Evolutionary conservation across 768 basidiomycete species (phyloP).

Genomic region (Omphalotus guepiniiformis): DNA sequence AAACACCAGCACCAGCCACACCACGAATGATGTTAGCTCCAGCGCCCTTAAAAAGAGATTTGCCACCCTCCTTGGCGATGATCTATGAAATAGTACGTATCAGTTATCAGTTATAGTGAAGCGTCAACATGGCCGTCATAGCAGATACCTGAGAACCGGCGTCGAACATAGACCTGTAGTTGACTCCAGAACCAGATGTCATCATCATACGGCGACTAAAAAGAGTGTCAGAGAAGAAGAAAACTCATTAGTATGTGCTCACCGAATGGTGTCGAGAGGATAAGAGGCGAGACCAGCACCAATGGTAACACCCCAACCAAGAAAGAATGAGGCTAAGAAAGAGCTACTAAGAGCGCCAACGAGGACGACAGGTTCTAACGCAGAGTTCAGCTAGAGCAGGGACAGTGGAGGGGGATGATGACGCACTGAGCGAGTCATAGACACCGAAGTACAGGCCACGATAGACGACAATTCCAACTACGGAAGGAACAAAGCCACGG

Average conservation of each 20-base stretch:
- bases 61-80: conserved; percentile 89
- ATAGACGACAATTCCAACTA: conserved; percentile 99
- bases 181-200: conserved; percentile 92
- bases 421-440: conserved; percentile 89
- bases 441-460: conserved; percentile 98
- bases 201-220: conserved; percentile 99
- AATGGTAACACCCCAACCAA: conserved; percentile 99
- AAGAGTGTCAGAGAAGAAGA: conserved; percentile 19
- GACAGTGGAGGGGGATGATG: neutral
- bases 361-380: conserved; percentile 90
- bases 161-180: conserved; percentile 99
- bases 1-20: conserved; percentile 40
- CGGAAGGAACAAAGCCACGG: conserved; percentile 99
- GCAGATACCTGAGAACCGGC: conserved; percentile 80
- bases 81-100: conserved; percentile 51
- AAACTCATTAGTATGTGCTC: conserved; percentile 17
- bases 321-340: conserved; percentile 94
- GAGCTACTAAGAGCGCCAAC: conserved; percentile 93
- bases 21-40: conserved; percentile 77
- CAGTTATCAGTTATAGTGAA: too few species aligned
- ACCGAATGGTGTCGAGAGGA: conserved; percentile 84
- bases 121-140: too few species aligned
- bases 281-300: conserved; percentile 99
- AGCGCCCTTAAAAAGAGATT: conserved; percentile 99
- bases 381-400: conserved; percentile 20